These are phyloP conservation scores for Fraxinus excelsior DNA, from an alignment of 257 asterid species.

Conservation along the genomic window DNA sequence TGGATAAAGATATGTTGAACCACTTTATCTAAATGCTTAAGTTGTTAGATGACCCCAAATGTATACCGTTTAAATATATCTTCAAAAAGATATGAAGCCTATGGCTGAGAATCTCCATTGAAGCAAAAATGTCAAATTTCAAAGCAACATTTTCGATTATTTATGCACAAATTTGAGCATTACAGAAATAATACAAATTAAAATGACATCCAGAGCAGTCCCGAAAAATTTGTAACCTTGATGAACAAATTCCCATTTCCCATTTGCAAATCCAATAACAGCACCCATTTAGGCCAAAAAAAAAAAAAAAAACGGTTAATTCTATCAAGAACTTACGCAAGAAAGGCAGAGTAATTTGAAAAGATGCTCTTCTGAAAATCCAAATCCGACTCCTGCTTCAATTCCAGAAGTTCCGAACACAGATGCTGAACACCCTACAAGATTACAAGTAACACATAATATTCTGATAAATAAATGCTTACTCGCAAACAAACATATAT, in stretches of 20 bases:
- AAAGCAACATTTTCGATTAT: not conserved
- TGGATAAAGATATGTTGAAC: too few relatives aligned
- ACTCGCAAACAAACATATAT: not conserved
- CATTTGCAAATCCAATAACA: not conserved
- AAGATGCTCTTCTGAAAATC: conserved; percentile 68
- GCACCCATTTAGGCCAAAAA: not conserved
- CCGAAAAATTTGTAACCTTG: too few relatives aligned
- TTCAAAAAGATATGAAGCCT: too few relatives aligned
- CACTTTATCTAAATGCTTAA: too few relatives aligned
- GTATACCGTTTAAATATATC: too few relatives aligned
- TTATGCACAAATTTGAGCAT: not conserved
- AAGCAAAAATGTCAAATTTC: not conserved
- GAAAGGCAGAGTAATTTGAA: conserved; percentile 62
- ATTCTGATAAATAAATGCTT: not conserved
- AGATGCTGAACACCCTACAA: conserved; percentile 73
- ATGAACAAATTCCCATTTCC: not conserved
- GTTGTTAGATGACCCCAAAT: too few relatives aligned
- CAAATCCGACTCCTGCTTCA: conserved; percentile 68
- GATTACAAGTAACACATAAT: not conserved
- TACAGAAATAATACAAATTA: not conserved
- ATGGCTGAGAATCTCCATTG: not conserved
- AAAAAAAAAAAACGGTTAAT: not conserved
- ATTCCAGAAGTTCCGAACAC: conserved; percentile 79
- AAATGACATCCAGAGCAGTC: too few relatives aligned
- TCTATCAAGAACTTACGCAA: conserved; percentile 43